These are phyloP conservation scores for Phytopythium litorale DNA, from an alignment of 352 stramenopile species.

Conservation along the genomic window DNA sequence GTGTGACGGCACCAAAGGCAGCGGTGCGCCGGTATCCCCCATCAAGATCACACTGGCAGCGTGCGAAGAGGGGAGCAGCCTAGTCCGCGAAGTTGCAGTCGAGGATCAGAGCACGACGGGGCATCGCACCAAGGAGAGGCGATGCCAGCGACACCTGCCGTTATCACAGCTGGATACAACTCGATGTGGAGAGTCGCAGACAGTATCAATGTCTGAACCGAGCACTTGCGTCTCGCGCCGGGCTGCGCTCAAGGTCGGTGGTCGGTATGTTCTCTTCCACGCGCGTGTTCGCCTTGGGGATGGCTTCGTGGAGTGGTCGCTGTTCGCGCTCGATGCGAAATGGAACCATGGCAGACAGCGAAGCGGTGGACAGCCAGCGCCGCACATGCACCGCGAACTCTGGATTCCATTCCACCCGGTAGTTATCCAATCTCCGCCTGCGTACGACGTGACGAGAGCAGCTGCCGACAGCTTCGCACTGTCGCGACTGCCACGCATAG, in stretches of 20 bases:
- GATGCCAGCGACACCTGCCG: not conserved
- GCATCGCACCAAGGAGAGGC: not conserved
- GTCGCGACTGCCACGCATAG: constrained; percentile 6
- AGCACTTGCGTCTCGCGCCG: not conserved
- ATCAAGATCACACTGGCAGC: not conserved
- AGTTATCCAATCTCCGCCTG: not conserved
- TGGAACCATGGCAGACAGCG: not conserved
- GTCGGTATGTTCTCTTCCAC: constrained; percentile 31
- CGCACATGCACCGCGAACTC: constrained; percentile 1
- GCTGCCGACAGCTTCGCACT: not conserved
- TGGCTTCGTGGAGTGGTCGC: constrained; percentile 13
- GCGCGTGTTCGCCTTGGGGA: not conserved
- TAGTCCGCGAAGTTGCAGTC: not conserved
- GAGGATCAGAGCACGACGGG: not conserved
- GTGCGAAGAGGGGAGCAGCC: not conserved
- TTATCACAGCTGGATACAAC: not conserved
- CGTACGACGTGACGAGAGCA: not conserved
- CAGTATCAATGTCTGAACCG: not conserved
- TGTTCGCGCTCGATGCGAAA: constrained; percentile 16
- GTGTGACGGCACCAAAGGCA: not conserved
- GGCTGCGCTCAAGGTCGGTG: constrained; percentile 23
- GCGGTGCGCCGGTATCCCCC: not conserved
- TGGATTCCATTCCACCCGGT: constrained; percentile 20
- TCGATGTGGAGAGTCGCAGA: not conserved
- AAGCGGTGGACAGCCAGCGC: not conserved